Base-by-base conservation (phyloP, 805 yeast genomes). In the Metschnikowia gelsemii region DNA sequence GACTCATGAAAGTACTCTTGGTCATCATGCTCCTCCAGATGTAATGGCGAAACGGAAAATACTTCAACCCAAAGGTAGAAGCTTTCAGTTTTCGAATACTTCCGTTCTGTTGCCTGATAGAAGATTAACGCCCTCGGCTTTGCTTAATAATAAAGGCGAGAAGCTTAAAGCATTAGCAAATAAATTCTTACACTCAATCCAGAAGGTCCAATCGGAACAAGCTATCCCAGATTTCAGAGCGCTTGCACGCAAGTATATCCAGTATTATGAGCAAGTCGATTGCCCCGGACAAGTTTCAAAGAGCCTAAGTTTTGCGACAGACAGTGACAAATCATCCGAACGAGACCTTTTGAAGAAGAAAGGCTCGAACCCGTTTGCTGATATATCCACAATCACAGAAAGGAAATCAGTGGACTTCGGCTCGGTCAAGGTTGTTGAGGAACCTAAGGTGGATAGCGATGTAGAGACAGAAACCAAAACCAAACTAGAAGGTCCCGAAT, bases 1-100 rank as follows among this genome's bases (percentile, higher is more conserved):
- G 5, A 67, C 63, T 26, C 66, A 70, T 27, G 73, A 68, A 13
- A 76, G 68, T 4, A 18, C 14, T 5, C 12, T 13, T 6, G 27
- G 16, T 14, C 69, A 51, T 11, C 45, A 53, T n/a, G 42, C 95
- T 0, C 71, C 85, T 1, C 69, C 76, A 3, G 79, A 72, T 4
- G 80, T 78, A 5, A 61, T 88, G 75, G 77, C 88, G 20, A 73
- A 66, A 42, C 72, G 96, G 55, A 84, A 80, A 66, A 84, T 87
- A 43, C 75, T 86, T 20, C 70, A 75, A 55, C 84, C 84, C 12
- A 73, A 73, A 56, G 56, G 59, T 8, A 40, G 39, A 31, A 31
- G 16, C 19, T 50, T 45, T 30, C 28, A 40, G 17, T 38, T 45
- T 33, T 16, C 38, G 16, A 23, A 26, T 31, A 26, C 25, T n/a